Percentiles rank a stretch among this genome's conserved stretches.
phyloP scores from a whole-genome alignment of 2,329 filamentous ascomycete genomes.

The Alternaria postmessia region DNA sequence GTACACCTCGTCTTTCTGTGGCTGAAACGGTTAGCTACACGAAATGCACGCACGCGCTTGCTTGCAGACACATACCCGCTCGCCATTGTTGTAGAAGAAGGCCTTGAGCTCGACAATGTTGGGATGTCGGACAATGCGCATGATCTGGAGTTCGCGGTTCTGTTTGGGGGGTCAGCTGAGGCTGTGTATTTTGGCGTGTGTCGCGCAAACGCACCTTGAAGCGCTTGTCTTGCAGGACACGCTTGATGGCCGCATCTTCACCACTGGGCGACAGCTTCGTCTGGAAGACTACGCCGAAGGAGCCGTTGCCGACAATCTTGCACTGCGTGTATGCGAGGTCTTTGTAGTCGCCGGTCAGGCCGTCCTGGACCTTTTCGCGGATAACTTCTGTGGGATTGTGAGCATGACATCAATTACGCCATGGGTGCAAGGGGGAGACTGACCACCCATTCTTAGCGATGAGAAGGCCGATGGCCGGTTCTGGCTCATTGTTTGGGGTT shows the following conservation, averaged over 20 bases:
- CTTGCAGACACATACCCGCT: constrained; percentile 73
- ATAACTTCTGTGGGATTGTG: constrained; percentile 77
- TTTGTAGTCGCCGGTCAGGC: constrained; percentile 92
- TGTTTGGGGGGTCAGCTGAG: constrained; percentile 54
- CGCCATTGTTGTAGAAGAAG: constrained; percentile 99
- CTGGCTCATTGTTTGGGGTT: constrained; percentile 74
- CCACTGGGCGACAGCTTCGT: constrained; percentile 98
- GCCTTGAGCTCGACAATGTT: constrained; percentile 99
- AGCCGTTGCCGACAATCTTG: constrained; percentile 99
- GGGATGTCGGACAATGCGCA: constrained; percentile 98
- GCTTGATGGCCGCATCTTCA: constrained; percentile 98
- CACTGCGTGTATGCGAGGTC: constrained; percentile 99
- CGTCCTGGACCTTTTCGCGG: constrained; percentile 98
- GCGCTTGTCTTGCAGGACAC: constrained; percentile 97
- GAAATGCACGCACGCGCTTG: constrained; percentile 22
- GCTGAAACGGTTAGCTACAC: constrained; percentile 43
- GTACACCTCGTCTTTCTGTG: constrained; percentile 89
- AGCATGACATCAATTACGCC: constrained; percentile 36
- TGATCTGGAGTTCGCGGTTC: constrained; percentile 99
- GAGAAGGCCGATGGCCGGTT: constrained; percentile 90
- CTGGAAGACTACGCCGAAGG: constrained; percentile 98
- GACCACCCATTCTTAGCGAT: constrained; percentile 95
- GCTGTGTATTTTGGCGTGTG: constrained; percentile 12
- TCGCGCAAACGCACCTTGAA: constrained; percentile 79
- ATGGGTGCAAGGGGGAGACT: constrained; percentile 52